Evolutionary conservation across 2,329 filamentous ascomycete species (phyloP), one percentile per base, ranked within the genome.

Genomic region (Coniochaeta prunicola): DNA sequence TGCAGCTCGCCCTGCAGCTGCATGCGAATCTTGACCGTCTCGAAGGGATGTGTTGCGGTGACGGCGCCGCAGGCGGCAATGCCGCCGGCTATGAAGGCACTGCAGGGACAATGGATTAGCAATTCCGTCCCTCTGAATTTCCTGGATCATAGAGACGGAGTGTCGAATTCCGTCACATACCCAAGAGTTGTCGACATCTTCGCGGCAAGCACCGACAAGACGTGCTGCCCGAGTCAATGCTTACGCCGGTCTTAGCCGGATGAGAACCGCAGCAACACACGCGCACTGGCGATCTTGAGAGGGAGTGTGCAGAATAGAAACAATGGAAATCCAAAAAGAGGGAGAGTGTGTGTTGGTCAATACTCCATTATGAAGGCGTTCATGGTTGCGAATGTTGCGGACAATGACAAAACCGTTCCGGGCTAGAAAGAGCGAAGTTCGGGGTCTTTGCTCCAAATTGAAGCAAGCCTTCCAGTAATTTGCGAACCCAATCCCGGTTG

Each of bases 11-110:
- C 94, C 75, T 99, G 94, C 58, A 99, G 76, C 78, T 99, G 94
- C 83, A 99, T 86, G 69, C 92, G 90, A 71, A 97, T 97, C 84
- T 99, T 99, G 73, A 99, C 92, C 13, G 93, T 97, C 77, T 99
- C 94, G 77, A 97, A 97, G 59, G 92, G 92, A 76, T 99, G 94
- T 56, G 94, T 97, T 64, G 96, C 92, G 42, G 93, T 97, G 59
- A 99, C 94, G 64, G 94, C 94, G 70, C 94, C 94, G 77, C 93
- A 97, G 64, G 94, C 94, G 71, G 94, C 94, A 70, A 99, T 90
- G 71, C 94, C 94, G 72, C 94, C 94, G 59, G 94, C 93, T 69
- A 97, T 86, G 80, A 99, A 99, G 62, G 92, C 91, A 65, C 92
- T 86, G 67, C 13, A 30, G 31, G 24, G 48, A 60, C 38, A 60